A percentile compares a stretch with the other conserved stretches of the same genome.
These are phyloP conservation scores for Podosphaera leucotricha DNA, from an alignment of 2,329 filamentous ascomycete species.

Conservation along the genomic window DNA sequence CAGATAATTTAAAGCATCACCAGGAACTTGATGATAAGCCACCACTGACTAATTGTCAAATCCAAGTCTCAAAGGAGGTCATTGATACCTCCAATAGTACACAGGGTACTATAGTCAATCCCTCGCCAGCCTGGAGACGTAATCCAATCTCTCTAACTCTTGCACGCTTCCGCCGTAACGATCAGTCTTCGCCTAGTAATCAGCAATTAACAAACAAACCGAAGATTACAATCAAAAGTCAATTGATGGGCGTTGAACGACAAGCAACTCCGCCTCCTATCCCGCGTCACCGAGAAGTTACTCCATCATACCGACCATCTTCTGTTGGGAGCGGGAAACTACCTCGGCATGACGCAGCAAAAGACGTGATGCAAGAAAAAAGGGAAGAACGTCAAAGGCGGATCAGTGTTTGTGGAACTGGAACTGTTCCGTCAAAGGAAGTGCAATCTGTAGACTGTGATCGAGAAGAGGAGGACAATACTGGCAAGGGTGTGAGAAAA, in stretches of 20 bases:
- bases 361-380: not conserved
- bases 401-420: not conserved
- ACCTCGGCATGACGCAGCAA: not conserved
- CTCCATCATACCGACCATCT: not conserved
- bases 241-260: not conserved
- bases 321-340: not conserved
- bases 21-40: slow-evolving; percentile 12
- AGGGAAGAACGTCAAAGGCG: slow-evolving; percentile 1
- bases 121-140: slow-evolving; percentile 3
- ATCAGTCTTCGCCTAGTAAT: slow-evolving; percentile 1
- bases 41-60: slow-evolving; percentile 2
- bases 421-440: not conserved
- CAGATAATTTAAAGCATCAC: slow-evolving; percentile 5
- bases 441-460: not conserved
- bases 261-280: slow-evolving; percentile 2
- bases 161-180: slow-evolving; percentile 2
- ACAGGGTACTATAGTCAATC: not conserved
- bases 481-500: slow-evolving; percentile 1
- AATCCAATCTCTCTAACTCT: slow-evolving; percentile 2
- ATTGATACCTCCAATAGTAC: not conserved
- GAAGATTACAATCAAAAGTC: not conserved
- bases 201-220: not conserved
- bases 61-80: not conserved
- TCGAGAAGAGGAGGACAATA: not conserved
- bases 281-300: not conserved